Evolutionary conservation across 345 rosid species (phyloP), one percentile per base, ranked within the genome.

Genomic region (Aquilaria malaccensis): DNA sequence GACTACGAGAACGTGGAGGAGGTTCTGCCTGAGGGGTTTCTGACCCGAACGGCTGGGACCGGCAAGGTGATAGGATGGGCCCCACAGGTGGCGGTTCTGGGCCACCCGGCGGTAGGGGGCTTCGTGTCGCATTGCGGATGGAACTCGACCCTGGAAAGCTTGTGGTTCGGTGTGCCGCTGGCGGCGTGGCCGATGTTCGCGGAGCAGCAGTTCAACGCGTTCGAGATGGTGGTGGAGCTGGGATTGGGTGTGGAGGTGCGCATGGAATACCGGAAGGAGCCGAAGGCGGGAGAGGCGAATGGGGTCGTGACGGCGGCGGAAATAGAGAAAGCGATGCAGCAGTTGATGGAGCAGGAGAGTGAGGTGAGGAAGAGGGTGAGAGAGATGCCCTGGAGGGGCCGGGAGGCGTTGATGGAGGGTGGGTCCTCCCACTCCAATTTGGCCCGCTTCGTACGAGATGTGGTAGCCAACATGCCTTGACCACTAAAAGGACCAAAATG

Each of bases 51-150:
- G 46, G 65, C 65, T 0, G 54, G 55, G 57, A 52, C 53, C 0
- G 86, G 86, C 1, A 69, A 59, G 60, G 60, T 79, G 0, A 70
- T 72, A 4, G 78, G 89, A 9, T 76, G 87, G 87, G 90, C 83
- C 7, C 85, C 85, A 11, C 87, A 84, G 15, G 72, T 49, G 3
- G 69, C 64, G 0, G 12, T 85, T 0, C n/a, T 85, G 7, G 81
- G 63, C 2, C 82, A 78, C 59, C 60, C 58, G 1, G 77, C 85
- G 0, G 45, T 78, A 0, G 82, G 81, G 2, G 87, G 85, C 1
- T 82, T 82, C n/a, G 83, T 82, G 48, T 78, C 88, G 11, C 88
- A 85, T 31, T 83, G 91, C n/a, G 86, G 86, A 6, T 85, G 88
- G 91, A 82, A 85, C 50, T 85, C 88, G 0, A 69, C 49, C 0